Base-by-base conservation (phyloP, 306 rosid species). In the Vigna angularis region DNA sequence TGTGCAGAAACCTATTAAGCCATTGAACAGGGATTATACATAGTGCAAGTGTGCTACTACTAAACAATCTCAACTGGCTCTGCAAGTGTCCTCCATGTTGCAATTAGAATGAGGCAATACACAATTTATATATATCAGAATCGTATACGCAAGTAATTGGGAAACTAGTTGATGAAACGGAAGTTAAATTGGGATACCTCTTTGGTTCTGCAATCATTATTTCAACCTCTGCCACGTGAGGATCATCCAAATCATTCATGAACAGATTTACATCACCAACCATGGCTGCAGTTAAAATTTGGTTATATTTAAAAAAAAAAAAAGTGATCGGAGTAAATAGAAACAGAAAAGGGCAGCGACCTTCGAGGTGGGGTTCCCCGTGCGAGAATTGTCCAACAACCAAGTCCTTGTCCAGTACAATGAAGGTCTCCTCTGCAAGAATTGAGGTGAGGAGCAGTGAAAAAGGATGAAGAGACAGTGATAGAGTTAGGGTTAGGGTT, bases 191-290 rank as follows among this genome's bases (percentile, higher is more conserved):
- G 38, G 48, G 61, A 26, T 90, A 92, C 98, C 97, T 88, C 63
- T 85, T 87, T 51, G 76, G 82, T 86, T 92, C 98, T 82, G 98
- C 98, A 51, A 95, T 91, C 98, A 95, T 92, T 78, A 95, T 90
- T 79, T 95, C 98, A 73, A 95, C 65, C 86, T 95, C 98, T 58
- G 93, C 98, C 76, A 85, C 58, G n/a, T 79, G 89, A 67, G 92
- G 87, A 85, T 89, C 83, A 69, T 95, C 90, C 55, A 77, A 79
- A 47, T 92, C 91, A 83, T 95, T 92, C 93, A 92, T 92, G 83
- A 91, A 95, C 17, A 95, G 75, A 81, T 95, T 95, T 65, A 95
- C 98, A 88, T 95, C 98, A 81, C 98, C 98, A 56, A 88, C 87
- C 98, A 92, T 89, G 69, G 97, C 98, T 94, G 87, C 55, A 84